Base-by-base conservation (phyloP, 139 green algal genomes). In the Auxenochlorella pyrenoidosa region DNA sequence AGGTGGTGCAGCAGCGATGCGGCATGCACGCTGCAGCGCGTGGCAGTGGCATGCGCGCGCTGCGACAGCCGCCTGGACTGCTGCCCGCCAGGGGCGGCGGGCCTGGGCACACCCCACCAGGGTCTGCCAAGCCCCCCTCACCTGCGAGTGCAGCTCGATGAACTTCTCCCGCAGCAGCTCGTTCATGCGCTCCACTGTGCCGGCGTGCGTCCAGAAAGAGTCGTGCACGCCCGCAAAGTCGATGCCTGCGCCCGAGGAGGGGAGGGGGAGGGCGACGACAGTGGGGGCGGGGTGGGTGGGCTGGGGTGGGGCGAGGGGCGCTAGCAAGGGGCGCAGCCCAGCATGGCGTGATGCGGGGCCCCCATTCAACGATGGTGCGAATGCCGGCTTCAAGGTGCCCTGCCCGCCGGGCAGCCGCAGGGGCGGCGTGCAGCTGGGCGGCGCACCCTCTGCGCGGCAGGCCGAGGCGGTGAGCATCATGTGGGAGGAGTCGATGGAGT, bases 171-270 rank as follows among this genome's bases (percentile, higher is more conserved):
- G 90, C 72, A 99, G 92, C 43, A 98, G 87, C 4, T 58, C 28
- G 71, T 94, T 96, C 95, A 99, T 97, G 13, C 66, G 54, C 18
- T 95, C 89, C 63, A 98, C 95, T 24, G 75, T 84, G 6, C 92
- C 93, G 26, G 97, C 96, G 88, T 99, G 97, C 58, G 97, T 99
- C 97, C 97, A 99, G 92, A 98, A 99, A 5, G 96, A 99, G 91
- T 99, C 97, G 85, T 99, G 97, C 85, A 99, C 97, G 8, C 94
- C 97, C 47, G 97, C 97, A 93, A 98, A 99, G 30, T 85, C 85
- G 24, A 99, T 79, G 47, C 94, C 90, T 79, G 43, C 5, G 43
- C 18, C 21, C 1, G 38, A 40, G 40, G 43, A 32, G 22, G 15
- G 2, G 54, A 38, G 1, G 54, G 68, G 12, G 75, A 41, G 28